These are phyloP conservation scores for Alternaria gansuensis DNA, from an alignment of 2,329 filamentous ascomycete genomes.

Conservation along the genomic window DNA sequence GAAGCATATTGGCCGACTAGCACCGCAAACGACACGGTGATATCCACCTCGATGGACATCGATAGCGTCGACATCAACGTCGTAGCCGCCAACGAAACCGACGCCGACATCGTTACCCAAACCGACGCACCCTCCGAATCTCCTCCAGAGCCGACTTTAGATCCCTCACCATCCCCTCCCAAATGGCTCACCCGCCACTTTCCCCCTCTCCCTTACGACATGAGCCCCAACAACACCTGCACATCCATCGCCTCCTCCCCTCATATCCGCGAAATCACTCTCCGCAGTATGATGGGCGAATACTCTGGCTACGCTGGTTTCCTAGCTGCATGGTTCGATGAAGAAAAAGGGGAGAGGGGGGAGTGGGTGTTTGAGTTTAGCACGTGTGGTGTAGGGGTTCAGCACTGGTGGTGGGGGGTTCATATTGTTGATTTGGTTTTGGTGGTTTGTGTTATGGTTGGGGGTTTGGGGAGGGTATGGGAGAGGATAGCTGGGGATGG, in stretches of 20 bases:
- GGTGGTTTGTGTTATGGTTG: constrained; percentile 7
- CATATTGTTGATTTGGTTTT: constrained; percentile 60
- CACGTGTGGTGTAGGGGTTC: constrained; percentile 80
- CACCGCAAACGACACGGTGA: constrained; percentile 13
- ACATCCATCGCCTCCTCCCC: constrained; percentile 46
- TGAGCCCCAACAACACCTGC: constrained; percentile 49
- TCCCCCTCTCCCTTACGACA: constrained; percentile 29
- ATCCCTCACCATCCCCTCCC: constrained; percentile 10
- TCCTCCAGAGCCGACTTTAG: constrained; percentile 6
- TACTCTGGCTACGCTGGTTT: constrained; percentile 92
- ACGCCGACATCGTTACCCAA: neutral
- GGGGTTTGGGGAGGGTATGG: neutral
- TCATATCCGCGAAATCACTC: constrained; percentile 85
- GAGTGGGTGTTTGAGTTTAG: constrained; percentile 85
- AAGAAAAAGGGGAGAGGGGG: constrained; percentile 71
- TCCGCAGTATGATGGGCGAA: constrained; percentile 98
- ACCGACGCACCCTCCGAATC: neutral
- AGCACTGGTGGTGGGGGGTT: constrained; percentile 94
- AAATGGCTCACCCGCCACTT: constrained; percentile 39
- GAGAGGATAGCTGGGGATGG: neutral
- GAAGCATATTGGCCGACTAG: constrained; percentile 31
- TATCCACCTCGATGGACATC: constrained; percentile 2
- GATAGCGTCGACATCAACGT: constrained; percentile 8
- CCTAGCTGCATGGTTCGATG: constrained; percentile 88
- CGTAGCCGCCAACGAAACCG: constrained; percentile 15